A percentile compares a stretch with the other conserved stretches of the same genome.
Evolutionary conservation across 805 yeast genomes (phyloP).

Genomic region (Cephaloascus fragrans): DNA sequence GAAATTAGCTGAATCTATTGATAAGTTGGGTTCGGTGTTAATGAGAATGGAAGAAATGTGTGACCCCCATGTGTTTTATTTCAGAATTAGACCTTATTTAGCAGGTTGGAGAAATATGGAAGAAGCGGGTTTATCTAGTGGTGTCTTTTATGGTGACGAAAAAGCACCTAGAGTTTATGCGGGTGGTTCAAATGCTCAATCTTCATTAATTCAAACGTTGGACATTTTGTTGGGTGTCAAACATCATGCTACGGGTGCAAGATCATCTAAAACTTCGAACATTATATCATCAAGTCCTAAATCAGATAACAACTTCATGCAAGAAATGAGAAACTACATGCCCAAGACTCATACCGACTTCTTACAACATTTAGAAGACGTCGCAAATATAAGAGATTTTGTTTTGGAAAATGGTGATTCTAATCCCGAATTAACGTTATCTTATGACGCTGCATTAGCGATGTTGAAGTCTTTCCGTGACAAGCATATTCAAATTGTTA

Average conservation of each 20-base stretch:
- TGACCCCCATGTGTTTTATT: constrained; percentile 88
- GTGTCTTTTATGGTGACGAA: constrained; percentile 70
- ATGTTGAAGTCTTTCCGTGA: constrained; percentile 85
- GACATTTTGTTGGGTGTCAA: constrained; percentile 70
- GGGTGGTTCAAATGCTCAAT: constrained; percentile 94
- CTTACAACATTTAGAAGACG: constrained; percentile 46
- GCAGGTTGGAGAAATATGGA: constrained; percentile 96
- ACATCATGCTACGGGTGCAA: constrained; percentile 70
- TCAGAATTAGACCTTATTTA: constrained; percentile 75
- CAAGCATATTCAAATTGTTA: constrained; percentile 87
- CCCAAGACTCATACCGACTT: constrained; percentile 80
- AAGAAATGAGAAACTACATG: constrained; percentile 84
- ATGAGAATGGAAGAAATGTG: constrained; percentile 88
- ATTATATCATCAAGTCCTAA: constrained; percentile 4
- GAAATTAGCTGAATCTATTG: constrained; percentile 64
- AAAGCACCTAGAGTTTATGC: constrained; percentile 45
- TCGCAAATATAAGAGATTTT: constrained; percentile 53
- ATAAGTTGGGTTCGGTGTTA: constrained; percentile 59
- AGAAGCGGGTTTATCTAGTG: constrained; percentile 68
- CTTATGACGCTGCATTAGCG: constrained; percentile 85
- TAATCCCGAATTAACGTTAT: constrained; percentile 48
- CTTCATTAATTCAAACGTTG: constrained; percentile 78
- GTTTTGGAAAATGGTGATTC: constrained; percentile 33
- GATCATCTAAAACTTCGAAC: constrained; percentile 15
- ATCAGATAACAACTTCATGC: constrained; percentile 44